These are phyloP conservation scores for Pleurotus platypus DNA, from an alignment of 768 basidiomycete species.

Conservation along the genomic window DNA sequence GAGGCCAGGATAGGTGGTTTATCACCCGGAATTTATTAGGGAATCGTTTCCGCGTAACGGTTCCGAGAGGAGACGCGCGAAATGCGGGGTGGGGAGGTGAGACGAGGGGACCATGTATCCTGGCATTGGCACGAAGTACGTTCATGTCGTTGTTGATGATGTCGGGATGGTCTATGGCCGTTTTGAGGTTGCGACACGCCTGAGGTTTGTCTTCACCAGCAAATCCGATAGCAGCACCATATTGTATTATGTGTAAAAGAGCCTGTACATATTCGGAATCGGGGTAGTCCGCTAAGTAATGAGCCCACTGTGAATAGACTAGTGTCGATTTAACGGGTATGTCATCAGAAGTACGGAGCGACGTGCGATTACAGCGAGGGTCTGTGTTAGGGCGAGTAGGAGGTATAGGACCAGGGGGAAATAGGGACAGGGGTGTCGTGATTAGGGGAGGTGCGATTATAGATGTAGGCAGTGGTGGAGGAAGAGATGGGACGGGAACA, in stretches of 20 bases:
- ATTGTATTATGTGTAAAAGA: slow-evolving; percentile 21
- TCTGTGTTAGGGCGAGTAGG: slow-evolving; percentile 14
- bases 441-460: background rate
- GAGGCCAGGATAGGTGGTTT: slow-evolving; percentile 9
- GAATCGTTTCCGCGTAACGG: slow-evolving; percentile 16
- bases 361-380: slow-evolving; percentile 10
- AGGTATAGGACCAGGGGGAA: slow-evolving; percentile 8
- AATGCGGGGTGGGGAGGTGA: slow-evolving; percentile 16
- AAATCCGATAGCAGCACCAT: slow-evolving; percentile 25
- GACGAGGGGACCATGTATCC: slow-evolving; percentile 18
- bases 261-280: slow-evolving; percentile 20
- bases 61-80: slow-evolving; percentile 21
- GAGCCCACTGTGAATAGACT: slow-evolving; percentile 14
- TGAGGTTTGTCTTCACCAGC: slow-evolving; percentile 9
- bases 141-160: slow-evolving; percentile 10
- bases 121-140: slow-evolving; percentile 9
- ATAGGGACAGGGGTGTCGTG: slow-evolving; percentile 9
- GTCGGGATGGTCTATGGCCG: slow-evolving; percentile 15
- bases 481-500: background rate
- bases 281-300: slow-evolving; percentile 23
- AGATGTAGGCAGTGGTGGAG: background rate
- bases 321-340: slow-evolving; percentile 2
- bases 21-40: slow-evolving; percentile 15
- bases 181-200: slow-evolving; percentile 20
- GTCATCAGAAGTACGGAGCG: slow-evolving; percentile 7